Evolutionary conservation across 768 basidiomycete genomes (phyloP).

Genomic region (Phylloporus sp.): DNA sequence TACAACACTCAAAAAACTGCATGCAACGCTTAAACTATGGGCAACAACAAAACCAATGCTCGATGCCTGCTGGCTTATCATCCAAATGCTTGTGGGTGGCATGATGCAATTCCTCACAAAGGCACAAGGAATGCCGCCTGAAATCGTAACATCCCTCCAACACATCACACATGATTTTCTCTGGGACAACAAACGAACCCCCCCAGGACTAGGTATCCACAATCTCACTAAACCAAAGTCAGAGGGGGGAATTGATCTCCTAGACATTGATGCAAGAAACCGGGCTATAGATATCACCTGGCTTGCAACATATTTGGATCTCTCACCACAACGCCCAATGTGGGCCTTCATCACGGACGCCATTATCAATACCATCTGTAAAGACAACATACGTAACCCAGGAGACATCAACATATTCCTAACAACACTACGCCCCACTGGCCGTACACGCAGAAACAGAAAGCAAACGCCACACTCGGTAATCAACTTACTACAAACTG

Average conservation of each 20-base stretch:
- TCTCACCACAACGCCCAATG: no score
- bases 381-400: background rate
- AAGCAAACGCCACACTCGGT: no score
- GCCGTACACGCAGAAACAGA: background rate
- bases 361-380: background rate
- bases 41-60: slow-evolving; percentile 18
- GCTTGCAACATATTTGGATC: background rate
- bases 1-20: slow-evolving; percentile 21
- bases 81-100: slow-evolving; percentile 15
- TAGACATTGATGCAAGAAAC: background rate
- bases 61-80: slow-evolving; percentile 6
- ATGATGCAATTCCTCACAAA: slow-evolving; percentile 30
- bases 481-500: no score
- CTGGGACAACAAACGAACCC: background rate
- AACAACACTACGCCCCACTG: background rate
- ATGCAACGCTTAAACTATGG: no score
- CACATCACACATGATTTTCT: background rate
- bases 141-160: background rate
- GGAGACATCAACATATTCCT: background rate
- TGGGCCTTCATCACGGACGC: background rate
- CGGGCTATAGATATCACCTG: background rate
- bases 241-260: background rate
- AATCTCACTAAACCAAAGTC: background rate
- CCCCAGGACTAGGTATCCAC: background rate
- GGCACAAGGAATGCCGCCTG: slow-evolving; percentile 15